A percentile compares a stretch with the other conserved stretches of the same genome.
Evolutionary conservation across 2,329 filamentous ascomycete genomes (phyloP).

Genomic region (Emericellopsis atlantica): DNA sequence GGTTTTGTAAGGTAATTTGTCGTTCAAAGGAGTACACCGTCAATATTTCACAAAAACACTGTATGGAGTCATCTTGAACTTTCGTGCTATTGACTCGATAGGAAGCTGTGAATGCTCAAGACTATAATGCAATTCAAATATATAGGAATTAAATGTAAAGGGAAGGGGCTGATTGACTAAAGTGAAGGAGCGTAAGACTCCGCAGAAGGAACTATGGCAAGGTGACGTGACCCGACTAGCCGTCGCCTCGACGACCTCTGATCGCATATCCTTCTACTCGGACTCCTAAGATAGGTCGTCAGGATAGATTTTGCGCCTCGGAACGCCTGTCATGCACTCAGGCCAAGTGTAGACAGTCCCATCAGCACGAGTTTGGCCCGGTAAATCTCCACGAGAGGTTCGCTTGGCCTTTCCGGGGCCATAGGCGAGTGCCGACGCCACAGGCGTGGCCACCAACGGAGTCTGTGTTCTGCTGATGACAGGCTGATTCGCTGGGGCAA

Average conservation of each 20-base stretch:
- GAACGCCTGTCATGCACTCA: constrained; percentile 37
- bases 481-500: neutral
- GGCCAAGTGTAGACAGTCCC: constrained; percentile 36
- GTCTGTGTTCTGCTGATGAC: neutral
- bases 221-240: too few species aligned
- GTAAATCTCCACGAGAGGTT: constrained; percentile 26
- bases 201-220: too few species aligned
- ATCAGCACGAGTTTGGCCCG: constrained; percentile 31
- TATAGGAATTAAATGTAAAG: too few species aligned
- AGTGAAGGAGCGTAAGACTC: too few species aligned
- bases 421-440: constrained; percentile 3
- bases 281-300: constrained; percentile 43
- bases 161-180: too few species aligned
- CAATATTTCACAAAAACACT: too few species aligned
- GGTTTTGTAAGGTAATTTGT: too few species aligned
- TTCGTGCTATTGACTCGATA: too few species aligned
- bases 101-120: too few species aligned
- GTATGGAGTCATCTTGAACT: too few species aligned
- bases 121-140: too few species aligned
- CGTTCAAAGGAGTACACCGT: too few species aligned
- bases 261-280: constrained; percentile 33
- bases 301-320: constrained; percentile 35
- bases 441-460: neutral
- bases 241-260: constrained; percentile 26
- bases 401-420: neutral